These are phyloP conservation scores for Psilocybe azurescens DNA, from an alignment of 768 basidiomycete genomes.

Conservation along the genomic window DNA sequence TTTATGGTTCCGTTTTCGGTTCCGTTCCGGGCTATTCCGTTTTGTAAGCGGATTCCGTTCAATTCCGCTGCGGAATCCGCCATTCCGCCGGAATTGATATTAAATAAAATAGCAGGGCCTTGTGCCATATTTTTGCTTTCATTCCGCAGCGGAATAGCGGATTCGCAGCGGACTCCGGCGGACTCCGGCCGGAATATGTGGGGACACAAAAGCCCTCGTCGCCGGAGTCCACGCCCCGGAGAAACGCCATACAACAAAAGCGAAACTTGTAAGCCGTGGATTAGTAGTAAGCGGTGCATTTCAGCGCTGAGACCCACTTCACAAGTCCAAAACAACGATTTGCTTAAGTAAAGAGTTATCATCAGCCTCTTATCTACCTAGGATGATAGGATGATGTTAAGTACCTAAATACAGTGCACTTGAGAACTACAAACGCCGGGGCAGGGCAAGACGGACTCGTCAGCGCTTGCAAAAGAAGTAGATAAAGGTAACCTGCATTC, in stretches of 20 bases:
- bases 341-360: background rate
- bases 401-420: constrained; percentile 23
- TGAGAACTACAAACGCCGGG: background rate
- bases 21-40: no score
- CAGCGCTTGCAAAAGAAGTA: background rate
- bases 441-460: background rate
- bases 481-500: constrained; percentile 17
- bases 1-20: no score
- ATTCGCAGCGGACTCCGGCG: no score
- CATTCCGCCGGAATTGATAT: no score
- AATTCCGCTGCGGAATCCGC: no score
- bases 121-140: no score
- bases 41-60: no score
- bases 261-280: constrained; percentile 2
- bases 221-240: constrained; percentile 18
- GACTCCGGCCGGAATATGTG: no score
- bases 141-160: no score
- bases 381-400: constrained; percentile 8
- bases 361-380: background rate
- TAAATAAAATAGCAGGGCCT: no score
- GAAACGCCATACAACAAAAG: constrained; percentile 22
- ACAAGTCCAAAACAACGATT: constrained; percentile 32
- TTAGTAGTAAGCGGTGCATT: background rate
- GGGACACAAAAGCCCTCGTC: no score
- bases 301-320: constrained; percentile 14